Evolutionary conservation across 2,329 filamentous ascomycete species (phyloP), one percentile per base, ranked within the genome.

Genomic region (Hypoxylon sp.): DNA sequence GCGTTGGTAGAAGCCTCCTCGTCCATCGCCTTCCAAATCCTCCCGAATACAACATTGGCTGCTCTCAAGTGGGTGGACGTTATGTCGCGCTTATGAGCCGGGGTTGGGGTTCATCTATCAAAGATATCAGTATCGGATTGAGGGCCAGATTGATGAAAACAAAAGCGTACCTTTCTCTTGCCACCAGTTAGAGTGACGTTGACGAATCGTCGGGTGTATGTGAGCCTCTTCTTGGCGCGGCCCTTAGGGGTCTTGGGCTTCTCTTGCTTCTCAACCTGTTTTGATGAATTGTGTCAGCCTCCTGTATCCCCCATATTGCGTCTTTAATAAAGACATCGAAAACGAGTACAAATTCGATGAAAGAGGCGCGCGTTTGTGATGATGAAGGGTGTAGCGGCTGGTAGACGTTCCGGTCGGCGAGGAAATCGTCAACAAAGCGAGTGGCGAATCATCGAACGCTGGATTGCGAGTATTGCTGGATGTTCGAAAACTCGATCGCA

Each of bases 191-290:
- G 89, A 80, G 93, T 96, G 82, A 98, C 94, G 86, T 98, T 98
- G 78, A 98, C 94, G 88, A 98, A 98, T 80, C 95, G 94, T 83
- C 95, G 92, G 78, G 93, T 97, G 90, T 98, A 98, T 83, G 89
- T 90, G 83, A 97, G 90, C 81, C 95, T 90, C 94, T 98, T 98
- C 87, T 96, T 93, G 78, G 95, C 95, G 81, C 95, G 94, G 81
- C 95, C 95, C 91, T 98, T 98, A 82, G 95, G 94, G 78, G 86
- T 89, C 92, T 98, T 98, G 86, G 92, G 87, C 91, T 97, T 97
- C 91, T 98, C 94, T 78, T 81, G 74, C 67, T 73, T 73, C 74
- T 76, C 74, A 63, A 76, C 74, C 71, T 73, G 51, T 74, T 65
- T 68, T 60, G 5, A 57, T 43, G 32, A 32, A 7, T 45, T 13